Percentiles rank a stretch among this genome's conserved stretches.
Conservation (phyloP, 768 basidiomycete species). For the Chalciporus piperatus region DNA sequence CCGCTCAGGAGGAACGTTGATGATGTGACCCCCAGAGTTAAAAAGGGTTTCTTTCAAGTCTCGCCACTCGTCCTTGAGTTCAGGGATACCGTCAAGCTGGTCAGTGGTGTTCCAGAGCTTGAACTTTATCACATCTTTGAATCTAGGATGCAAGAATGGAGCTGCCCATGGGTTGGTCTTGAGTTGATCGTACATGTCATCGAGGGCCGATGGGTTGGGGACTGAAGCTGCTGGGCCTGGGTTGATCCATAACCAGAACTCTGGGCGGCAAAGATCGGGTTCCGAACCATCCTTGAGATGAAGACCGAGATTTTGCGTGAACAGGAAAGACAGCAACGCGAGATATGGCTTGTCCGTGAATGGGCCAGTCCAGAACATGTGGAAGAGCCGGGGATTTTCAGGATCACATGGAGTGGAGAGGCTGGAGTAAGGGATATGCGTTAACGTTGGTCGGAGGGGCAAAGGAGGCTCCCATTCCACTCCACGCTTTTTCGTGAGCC, state of each 20-base stretch:
- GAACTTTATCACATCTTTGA: constrained; percentile 91
- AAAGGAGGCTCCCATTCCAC: constrained; percentile 58
- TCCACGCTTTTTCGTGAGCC: constrained; percentile 55
- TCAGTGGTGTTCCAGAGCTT: constrained; percentile 99
- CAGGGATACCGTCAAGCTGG: constrained; percentile 87
- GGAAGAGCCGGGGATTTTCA: constrained; percentile 85
- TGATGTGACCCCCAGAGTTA: constrained; percentile 81
- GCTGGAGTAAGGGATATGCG: constrained; percentile 56
- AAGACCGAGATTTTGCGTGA: constrained; percentile 90
- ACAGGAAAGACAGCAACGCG: constrained; percentile 90
- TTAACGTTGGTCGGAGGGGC: constrained; percentile 45
- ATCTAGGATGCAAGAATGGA: constrained; percentile 90
- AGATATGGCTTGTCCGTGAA: constrained; percentile 99
- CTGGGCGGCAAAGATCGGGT: constrained; percentile 66
- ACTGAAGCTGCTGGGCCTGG: constrained; percentile 92
- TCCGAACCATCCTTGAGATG: constrained; percentile 53
- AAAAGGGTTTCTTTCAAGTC: constrained; percentile 69
- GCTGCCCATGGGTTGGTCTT: constrained; percentile 90
- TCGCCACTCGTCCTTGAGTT: constrained; percentile 90
- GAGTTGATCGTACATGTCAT: constrained; percentile 81
- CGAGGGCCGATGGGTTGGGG: constrained; percentile 76
- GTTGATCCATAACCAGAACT: constrained; percentile 99
- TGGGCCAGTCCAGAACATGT: constrained; percentile 99
- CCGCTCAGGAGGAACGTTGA: constrained; percentile 55
- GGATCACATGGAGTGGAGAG: constrained; percentile 71